A percentile compares a stretch with the other conserved stretches of the same genome.
Conservation (phyloP, 495 filamentous ascomycete genomes). For the Aspergillus ostianus region DNA sequence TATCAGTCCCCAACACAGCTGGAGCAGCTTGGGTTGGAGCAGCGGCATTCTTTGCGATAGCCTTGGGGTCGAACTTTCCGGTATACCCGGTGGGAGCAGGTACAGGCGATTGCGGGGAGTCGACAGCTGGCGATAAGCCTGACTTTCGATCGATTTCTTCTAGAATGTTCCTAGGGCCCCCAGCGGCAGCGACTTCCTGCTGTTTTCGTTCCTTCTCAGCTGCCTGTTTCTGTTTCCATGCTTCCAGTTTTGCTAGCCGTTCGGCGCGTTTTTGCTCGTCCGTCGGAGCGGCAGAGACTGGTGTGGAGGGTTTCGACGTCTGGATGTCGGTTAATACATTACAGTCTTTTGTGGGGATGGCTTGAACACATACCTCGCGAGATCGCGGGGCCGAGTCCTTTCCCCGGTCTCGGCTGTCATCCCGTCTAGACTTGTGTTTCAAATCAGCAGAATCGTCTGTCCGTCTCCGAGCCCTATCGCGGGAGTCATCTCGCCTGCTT, state of each 20-base stretch:
- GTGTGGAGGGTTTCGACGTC: conserved; percentile 45
- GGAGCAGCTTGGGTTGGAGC: conserved; percentile 42
- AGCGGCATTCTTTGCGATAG: conserved; percentile 68
- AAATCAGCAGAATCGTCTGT: conserved; percentile 78
- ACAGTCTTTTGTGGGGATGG: neutral
- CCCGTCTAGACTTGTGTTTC: conserved; percentile 65
- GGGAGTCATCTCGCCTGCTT: conserved; percentile 76
- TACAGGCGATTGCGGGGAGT: conserved; percentile 59
- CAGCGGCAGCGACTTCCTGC: conserved; percentile 59
- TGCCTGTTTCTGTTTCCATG: conserved; percentile 86
- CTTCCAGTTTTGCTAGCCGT: conserved; percentile 77
- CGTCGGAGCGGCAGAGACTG: conserved; percentile 55
- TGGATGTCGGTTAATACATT: conserved; percentile 17
- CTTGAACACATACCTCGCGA: conserved; percentile 51
- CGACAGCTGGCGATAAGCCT: conserved; percentile 49
- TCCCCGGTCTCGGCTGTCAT: conserved; percentile 59
- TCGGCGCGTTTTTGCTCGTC: conserved; percentile 86
- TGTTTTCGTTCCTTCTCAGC: conserved; percentile 77
- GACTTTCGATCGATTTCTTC: conserved; percentile 76
- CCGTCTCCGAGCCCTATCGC: conserved; percentile 65
- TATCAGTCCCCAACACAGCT: conserved; percentile 58
- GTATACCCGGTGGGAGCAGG: conserved; percentile 56
- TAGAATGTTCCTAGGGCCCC: conserved; percentile 63
- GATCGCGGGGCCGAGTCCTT: conserved; percentile 43
- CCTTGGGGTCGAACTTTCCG: conserved; percentile 88